Evolutionary conservation across 257 asterid genomes (phyloP).

Genomic region (Solanum virginianum): DNA sequence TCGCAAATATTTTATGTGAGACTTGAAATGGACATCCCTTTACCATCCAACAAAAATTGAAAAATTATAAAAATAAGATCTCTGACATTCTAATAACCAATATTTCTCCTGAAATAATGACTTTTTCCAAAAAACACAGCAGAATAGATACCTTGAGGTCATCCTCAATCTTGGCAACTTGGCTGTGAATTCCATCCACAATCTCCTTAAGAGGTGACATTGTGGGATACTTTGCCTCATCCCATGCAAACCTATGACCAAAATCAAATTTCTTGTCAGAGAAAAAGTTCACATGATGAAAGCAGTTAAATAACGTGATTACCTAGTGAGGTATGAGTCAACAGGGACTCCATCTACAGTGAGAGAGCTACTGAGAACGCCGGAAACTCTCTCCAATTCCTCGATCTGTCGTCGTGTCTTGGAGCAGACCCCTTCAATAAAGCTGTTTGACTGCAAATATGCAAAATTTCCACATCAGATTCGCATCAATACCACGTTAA

Average conservation of each 20-base stretch:
- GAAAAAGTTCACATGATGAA: neutral
- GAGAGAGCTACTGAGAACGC: conserved; percentile 64
- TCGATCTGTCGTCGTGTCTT: conserved; percentile 85
- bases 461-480: neutral
- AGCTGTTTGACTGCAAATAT: conserved; percentile 57
- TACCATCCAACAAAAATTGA: neutral
- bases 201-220: conserved; percentile 77
- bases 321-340: conserved; percentile 88
- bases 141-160: conserved; percentile 62
- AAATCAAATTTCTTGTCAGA: neutral
- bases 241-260: conserved; percentile 66
- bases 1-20: neutral
- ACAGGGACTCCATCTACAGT: conserved; percentile 95
- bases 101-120: neutral
- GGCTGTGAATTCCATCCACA: conserved; percentile 77
- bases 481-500: neutral
- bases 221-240: conserved; percentile 80
- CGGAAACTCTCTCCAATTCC: conserved; percentile 80
- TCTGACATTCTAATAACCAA: neutral
- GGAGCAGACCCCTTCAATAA: conserved; percentile 78
- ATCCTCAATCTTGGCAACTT: conserved; percentile 77
- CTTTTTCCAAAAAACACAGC: neutral
- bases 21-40: neutral
- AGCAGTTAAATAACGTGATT: neutral
- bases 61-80: neutral